Conservation (phyloP, 257 asterid species). For the Salvia rosmarinus region DNA sequence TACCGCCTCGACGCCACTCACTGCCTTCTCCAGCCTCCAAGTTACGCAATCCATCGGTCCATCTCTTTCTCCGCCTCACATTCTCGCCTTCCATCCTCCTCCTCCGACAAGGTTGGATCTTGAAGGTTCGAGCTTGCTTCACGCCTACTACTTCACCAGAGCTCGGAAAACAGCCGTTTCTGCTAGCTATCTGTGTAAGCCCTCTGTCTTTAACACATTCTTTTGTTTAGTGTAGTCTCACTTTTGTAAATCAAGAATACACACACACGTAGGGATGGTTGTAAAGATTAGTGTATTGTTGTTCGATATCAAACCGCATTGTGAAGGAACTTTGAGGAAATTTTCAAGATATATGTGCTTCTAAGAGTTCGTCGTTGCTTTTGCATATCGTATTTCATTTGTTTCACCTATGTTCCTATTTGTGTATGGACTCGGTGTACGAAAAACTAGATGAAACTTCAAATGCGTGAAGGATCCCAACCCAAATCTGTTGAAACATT, state of each 20-base stretch:
- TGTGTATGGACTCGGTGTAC: neutral
- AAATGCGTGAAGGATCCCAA: neutral
- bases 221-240: conserved; percentile 31
- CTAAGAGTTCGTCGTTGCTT: neutral
- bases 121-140: conserved; percentile 61
- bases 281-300: conserved; percentile 38
- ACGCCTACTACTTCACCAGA: conserved; percentile 58
- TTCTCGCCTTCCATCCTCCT: too few species aligned
- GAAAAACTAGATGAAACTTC: neutral
- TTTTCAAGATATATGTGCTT: neutral
- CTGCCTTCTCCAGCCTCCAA: too few species aligned
- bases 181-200: conserved; percentile 24
- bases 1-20: too few species aligned
- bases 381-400: neutral
- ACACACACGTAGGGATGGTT: conserved; percentile 25
- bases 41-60: too few species aligned
- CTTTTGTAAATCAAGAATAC: conserved; percentile 41
- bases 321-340: neutral
- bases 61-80: too few species aligned
- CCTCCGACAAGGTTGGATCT: conserved; percentile 67
- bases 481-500: neutral
- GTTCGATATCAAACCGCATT: conserved; percentile 34
- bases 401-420: neutral
- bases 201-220: conserved; percentile 29
- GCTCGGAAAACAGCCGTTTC: conserved; percentile 48